These are phyloP conservation scores for Fomitopsis pinicola DNA, from an alignment of 1,284 basidiomycete species.

Conservation along the genomic window DNA sequence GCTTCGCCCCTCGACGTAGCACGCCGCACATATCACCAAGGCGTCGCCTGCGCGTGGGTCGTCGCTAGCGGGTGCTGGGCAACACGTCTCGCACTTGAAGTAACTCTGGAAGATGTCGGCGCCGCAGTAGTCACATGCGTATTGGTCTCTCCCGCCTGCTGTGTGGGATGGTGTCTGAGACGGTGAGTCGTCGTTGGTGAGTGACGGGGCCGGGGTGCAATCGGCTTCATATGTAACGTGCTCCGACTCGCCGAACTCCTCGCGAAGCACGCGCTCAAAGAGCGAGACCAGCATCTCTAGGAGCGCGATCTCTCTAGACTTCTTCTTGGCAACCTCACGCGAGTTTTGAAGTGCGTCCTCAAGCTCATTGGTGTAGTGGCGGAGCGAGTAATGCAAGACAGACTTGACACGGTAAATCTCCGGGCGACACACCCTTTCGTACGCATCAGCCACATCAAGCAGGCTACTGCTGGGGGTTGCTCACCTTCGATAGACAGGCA, in stretches of 20 bases:
- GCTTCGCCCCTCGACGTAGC: conserved; percentile 68
- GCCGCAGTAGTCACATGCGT: conserved; percentile 73
- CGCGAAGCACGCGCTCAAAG: conserved; percentile 55
- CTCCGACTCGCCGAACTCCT: conserved; percentile 41
- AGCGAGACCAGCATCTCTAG: conserved; percentile 20
- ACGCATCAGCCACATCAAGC: background rate
- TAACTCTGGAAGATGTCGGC: conserved; percentile 76
- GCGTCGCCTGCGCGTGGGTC: conserved; percentile 32
- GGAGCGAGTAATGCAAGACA: conserved; percentile 52
- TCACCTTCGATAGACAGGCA: conserved; percentile 73
- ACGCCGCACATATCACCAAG: conserved; percentile 60
- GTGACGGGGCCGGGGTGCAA: background rate
- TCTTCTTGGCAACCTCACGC: background rate
- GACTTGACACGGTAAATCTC: conserved; percentile 72
- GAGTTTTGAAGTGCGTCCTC: conserved; percentile 3
- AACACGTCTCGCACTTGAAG: conserved; percentile 58
- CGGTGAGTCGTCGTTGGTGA: background rate
- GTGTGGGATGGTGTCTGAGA: background rate
- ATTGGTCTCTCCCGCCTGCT: conserved; percentile 15
- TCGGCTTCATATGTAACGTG: background rate
- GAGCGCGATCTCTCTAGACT: background rate
- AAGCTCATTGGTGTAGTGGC: conserved; percentile 32
- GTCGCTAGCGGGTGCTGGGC: conserved; percentile 7
- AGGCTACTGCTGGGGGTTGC: conserved; percentile 8
- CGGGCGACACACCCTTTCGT: conserved; percentile 60